A percentile compares a stretch with the other conserved stretches of the same genome.
Evolutionary conservation across 768 basidiomycete genomes (phyloP).

Genomic region (Boletus rubropictus): DNA sequence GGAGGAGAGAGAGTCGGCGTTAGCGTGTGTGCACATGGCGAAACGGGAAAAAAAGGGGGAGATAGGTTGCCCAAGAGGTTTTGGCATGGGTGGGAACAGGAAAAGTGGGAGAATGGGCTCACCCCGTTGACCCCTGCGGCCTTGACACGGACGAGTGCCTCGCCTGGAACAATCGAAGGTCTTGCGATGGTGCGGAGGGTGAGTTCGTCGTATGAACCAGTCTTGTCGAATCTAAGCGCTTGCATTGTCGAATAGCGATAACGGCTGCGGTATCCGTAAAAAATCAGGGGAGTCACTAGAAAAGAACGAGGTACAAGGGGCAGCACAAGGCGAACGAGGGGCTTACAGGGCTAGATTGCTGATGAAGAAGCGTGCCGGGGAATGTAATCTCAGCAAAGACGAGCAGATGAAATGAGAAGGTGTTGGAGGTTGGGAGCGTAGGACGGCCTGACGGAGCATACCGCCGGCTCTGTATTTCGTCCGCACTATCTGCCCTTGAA

Average conservation of each 20-base stretch:
- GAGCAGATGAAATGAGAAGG: conserved; percentile 1
- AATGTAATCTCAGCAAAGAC: neutral
- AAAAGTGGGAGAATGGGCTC: neutral
- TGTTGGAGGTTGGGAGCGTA: neutral
- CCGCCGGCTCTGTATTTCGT: neutral
- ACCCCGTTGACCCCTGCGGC: conserved; percentile 33
- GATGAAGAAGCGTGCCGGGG: neutral
- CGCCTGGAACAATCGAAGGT: conserved; percentile 27
- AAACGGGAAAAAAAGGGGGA: neutral
- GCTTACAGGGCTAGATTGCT: conserved; percentile 5
- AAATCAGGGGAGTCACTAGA: neutral
- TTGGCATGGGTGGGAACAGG: neutral
- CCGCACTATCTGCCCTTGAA: conserved; percentile 11
- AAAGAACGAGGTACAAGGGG: neutral
- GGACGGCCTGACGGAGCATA: conserved; percentile 13
- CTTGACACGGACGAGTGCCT: conserved; percentile 29
- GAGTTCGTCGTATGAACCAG: conserved; percentile 28
- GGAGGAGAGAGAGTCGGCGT: neutral
- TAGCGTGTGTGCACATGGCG: neutral
- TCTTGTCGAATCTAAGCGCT: conserved; percentile 29
- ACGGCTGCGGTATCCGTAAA: conserved; percentile 1
- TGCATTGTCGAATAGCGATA: conserved; percentile 21
- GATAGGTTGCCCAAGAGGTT: neutral
- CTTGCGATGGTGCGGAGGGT: conserved; percentile 20
- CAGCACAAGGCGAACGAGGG: neutral